A percentile compares a stretch with the other conserved stretches of the same genome.
These are phyloP conservation scores for Microbotryum lychnidis-dioicae DNA, from an alignment of 1,284 basidiomycete genomes.

Conservation along the genomic window DNA sequence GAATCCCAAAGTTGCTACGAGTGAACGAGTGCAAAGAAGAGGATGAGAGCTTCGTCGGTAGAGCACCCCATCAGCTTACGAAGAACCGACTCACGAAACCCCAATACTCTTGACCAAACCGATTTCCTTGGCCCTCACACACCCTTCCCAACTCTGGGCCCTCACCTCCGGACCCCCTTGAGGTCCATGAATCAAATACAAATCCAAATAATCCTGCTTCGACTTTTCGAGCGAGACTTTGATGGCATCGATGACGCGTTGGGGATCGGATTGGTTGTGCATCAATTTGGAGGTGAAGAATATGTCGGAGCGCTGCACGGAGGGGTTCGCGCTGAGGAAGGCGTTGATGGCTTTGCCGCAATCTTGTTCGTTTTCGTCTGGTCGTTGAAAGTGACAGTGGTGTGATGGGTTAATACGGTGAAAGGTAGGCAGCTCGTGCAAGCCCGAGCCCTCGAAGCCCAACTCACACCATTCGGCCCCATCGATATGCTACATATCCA, in stretches of 20 bases:
- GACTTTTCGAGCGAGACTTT: slow-evolving; percentile 13
- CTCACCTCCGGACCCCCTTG: slow-evolving; percentile 25
- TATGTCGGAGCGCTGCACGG: slow-evolving; percentile 21
- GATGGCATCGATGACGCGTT: slow-evolving; percentile 20
- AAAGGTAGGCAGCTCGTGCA: no score
- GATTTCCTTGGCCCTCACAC: slow-evolving; percentile 48
- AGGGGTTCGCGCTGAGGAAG: slow-evolving; percentile 16
- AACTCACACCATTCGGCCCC: slow-evolving; percentile 27
- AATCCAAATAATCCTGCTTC: slow-evolving; percentile 54
- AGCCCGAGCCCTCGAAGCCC: no score
- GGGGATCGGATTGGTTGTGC: slow-evolving; percentile 20
- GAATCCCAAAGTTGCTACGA: slow-evolving; percentile 44
- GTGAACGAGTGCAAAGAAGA: slow-evolving; percentile 1
- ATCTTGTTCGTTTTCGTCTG: slow-evolving; percentile 29
- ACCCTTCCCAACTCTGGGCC: slow-evolving; percentile 29
- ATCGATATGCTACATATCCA: not conserved
- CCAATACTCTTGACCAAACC: slow-evolving; percentile 65
- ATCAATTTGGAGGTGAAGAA: slow-evolving; percentile 27
- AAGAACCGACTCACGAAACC: slow-evolving; percentile 54
- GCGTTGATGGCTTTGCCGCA: slow-evolving; percentile 31
- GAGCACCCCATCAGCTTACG: not conserved
- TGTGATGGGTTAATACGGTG: no score
- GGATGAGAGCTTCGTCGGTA: not conserved
- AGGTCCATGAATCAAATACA: slow-evolving; percentile 69
- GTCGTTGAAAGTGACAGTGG: no score